Base-by-base conservation (phyloP, 345 rosid species). In the Cochlearia excelsa region DNA sequence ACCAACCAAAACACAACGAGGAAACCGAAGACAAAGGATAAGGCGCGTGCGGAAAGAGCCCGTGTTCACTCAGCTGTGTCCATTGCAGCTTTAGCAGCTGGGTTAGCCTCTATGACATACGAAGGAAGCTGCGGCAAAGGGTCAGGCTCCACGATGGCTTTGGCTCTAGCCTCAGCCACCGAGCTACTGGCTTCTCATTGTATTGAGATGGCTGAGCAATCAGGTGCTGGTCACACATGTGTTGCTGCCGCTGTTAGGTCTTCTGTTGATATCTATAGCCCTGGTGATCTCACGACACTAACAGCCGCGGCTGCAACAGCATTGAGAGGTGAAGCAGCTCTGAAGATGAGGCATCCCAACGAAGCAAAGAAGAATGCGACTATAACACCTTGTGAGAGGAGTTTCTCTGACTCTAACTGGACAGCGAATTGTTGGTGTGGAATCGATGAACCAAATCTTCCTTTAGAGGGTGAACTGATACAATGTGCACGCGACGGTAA, bases 301-400 rank as follows among this genome's bases (percentile, higher is more conserved):
- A 88, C 98, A 50, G 98, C 98, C 6, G 88, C 96, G 26, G 96
- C 98, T 26, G 96, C 93, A 49, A 92, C 96, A 92, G 98, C 98
- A 62, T 61, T 88, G 79, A 77, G 98, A 79, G 98, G 90, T 68
- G 95, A 91, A 84, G 85, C 88, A n/a, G 90, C 90, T 49, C 59
- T 91, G 61, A 86, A 70, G 78, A 75, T 82, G 31, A 83, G 98
- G 61, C 66, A 79, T 66, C 91, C 92, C 30, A 91, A 81, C 61
- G 98, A 92, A 79, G 83, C 95, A 54, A 81, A 78, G 74, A 92
- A 80, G 75, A 88, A 82, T 9, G 90, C 98, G 11, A 58, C 96
- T 9, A 86, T 86, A 65, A 80, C 95, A 72, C 98, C 95, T 9
- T 88, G 68, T 2, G 95, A 86, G 42, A 81, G 71, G 66, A 78